Percentiles rank a stretch among this genome's conserved stretches.
These are phyloP conservation scores for Paracoccidioides lutzii DNA, from an alignment of 2,329 filamentous ascomycete species.

Conservation along the genomic window DNA sequence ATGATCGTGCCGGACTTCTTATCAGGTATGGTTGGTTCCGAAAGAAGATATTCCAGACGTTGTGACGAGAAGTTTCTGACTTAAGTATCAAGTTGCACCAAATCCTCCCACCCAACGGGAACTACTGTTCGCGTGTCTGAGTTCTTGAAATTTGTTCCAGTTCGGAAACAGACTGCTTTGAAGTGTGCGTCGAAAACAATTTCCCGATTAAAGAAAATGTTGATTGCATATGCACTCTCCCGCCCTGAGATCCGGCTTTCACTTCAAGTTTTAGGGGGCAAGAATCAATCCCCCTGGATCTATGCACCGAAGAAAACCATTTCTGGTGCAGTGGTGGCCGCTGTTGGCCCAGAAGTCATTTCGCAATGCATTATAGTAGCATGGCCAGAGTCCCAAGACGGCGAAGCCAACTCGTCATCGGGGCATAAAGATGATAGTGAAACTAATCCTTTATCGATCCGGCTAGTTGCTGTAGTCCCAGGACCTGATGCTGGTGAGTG, in stretches of 20 bases:
- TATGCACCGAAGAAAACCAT: conserved; percentile 43
- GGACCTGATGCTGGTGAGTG: conserved; percentile 28
- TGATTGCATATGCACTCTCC: conserved; percentile 49
- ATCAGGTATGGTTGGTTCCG: conserved; percentile 23
- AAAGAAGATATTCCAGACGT: background rate
- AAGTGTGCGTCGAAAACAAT: conserved; percentile 40
- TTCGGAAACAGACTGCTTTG: conserved; percentile 43
- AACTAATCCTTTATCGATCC: background rate
- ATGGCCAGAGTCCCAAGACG: conserved; percentile 10
- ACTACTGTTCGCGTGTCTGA: conserved; percentile 46
- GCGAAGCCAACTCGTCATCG: background rate
- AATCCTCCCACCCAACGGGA: conserved; percentile 44
- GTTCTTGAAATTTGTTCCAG: conserved; percentile 47
- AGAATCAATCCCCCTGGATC: conserved; percentile 50
- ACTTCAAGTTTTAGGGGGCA: conserved; percentile 43
- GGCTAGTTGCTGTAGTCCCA: conserved; percentile 38
- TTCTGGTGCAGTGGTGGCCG: conserved; percentile 43
- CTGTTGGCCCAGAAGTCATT: conserved; percentile 42
- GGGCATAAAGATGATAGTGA: background rate
- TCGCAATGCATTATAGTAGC: conserved; percentile 34
- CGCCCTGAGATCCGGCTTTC: conserved; percentile 44
- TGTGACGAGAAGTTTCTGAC: conserved; percentile 13
- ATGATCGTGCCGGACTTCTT: conserved; percentile 39
- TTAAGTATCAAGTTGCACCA: conserved; percentile 22
- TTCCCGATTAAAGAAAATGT: conserved; percentile 38